Conservation (phyloP, 352 stramenopile species). For the Pythium guiyangense region DNA sequence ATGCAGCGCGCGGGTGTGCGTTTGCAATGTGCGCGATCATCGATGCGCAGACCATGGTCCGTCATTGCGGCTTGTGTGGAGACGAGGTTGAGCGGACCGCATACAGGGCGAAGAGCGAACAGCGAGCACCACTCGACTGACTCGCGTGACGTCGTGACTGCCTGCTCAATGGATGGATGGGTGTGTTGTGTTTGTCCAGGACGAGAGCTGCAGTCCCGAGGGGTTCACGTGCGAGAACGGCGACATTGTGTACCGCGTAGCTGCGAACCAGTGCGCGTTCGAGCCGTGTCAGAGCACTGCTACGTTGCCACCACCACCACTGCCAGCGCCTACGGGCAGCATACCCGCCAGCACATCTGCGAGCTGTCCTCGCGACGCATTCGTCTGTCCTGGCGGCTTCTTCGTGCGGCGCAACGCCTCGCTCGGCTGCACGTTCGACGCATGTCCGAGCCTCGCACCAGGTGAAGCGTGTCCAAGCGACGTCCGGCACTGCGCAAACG, state of each 20-base stretch:
- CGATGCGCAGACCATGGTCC: slow-evolving; percentile 4
- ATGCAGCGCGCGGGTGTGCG: background rate
- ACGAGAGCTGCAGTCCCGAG: slow-evolving; percentile 1
- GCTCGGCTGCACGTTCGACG: slow-evolving; percentile 3
- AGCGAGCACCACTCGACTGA: too few relatives aligned
- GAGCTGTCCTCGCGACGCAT: slow-evolving; percentile 3
- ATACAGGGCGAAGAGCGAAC: too few relatives aligned
- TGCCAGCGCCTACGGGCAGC: background rate
- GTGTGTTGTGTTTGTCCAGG: too few relatives aligned
- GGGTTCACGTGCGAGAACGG: slow-evolving; percentile 7
- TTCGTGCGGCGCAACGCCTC: slow-evolving; percentile 9
- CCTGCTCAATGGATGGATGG: too few relatives aligned
- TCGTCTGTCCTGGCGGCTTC: slow-evolving; percentile 7
- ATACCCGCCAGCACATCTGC: background rate
- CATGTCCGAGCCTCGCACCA: background rate
- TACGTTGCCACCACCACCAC: background rate
- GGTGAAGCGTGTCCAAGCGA: background rate
- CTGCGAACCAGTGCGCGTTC: slow-evolving; percentile 2
- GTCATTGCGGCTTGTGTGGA: background rate
- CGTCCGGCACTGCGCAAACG: background rate
- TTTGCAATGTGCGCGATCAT: slow-evolving; percentile 1
- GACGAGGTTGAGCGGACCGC: too few relatives aligned
- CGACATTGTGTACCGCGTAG: slow-evolving; percentile 9
- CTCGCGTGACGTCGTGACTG: too few relatives aligned
- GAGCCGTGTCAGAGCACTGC: background rate